A percentile compares a stretch with the other conserved stretches of the same genome.
Conservation (phyloP, 495 filamentous ascomycete species). For the Xylaria palmicola region DNA sequence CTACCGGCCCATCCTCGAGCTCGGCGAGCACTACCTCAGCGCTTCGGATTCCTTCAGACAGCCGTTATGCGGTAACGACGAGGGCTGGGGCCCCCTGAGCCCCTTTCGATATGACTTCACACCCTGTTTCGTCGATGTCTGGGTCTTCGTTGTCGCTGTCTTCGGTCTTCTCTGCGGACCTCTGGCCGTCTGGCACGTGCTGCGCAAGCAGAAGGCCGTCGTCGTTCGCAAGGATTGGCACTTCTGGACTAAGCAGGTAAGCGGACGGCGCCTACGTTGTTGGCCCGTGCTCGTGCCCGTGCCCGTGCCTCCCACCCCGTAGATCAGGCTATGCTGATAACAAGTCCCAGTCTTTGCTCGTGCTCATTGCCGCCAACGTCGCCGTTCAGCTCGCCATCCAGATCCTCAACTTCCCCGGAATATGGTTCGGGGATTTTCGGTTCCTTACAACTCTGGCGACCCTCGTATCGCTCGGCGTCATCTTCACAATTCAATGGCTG, state of each 20-base stretch:
- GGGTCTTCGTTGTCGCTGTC: constrained; percentile 70
- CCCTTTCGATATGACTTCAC: constrained; percentile 85
- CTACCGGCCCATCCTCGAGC: constrained; percentile 39
- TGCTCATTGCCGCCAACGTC: constrained; percentile 64
- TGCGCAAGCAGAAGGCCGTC: constrained; percentile 58
- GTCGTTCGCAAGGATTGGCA: constrained; percentile 86
- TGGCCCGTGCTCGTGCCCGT: too few relatives aligned
- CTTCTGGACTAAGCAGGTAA: constrained; percentile 87
- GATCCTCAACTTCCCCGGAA: constrained; percentile 64
- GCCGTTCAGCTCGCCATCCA: constrained; percentile 75
- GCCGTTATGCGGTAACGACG: constrained; percentile 77
- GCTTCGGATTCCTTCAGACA: constrained; percentile 48
- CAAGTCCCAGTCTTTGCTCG: constrained; percentile 60
- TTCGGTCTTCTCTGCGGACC: constrained; percentile 76
- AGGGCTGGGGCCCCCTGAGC: constrained; percentile 95
- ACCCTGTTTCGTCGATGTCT: constrained; percentile 91
- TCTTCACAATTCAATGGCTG: constrained; percentile 85
- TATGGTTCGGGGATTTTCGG: constrained; percentile 80
- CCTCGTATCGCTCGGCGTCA: constrained; percentile 73
- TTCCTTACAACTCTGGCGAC: constrained; percentile 85
- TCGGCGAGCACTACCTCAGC: constrained; percentile 48
- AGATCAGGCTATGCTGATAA: constrained; percentile 24
- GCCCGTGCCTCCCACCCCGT: not conserved
- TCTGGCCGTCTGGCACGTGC: constrained; percentile 69
- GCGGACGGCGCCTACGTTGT: too few relatives aligned